Conservation (phyloP, 768 basidiomycete species). For the Coprinellus aureogranulatus region DNA sequence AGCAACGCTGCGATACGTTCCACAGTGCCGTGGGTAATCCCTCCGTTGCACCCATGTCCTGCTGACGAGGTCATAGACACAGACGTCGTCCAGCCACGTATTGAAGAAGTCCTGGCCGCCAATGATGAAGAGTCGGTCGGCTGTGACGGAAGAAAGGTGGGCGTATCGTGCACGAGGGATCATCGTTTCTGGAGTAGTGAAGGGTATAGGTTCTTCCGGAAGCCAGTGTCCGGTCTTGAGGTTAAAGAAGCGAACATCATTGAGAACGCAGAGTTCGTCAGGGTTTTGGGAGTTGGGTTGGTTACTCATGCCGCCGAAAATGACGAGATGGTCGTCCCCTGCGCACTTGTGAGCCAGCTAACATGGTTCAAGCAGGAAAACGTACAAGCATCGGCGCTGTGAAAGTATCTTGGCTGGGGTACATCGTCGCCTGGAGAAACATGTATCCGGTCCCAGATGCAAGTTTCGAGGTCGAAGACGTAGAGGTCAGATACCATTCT, state of each 20-base stretch:
- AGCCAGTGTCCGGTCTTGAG: constrained; percentile 71
- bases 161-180: constrained; percentile 89
- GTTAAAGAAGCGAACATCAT: constrained; percentile 90
- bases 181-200: constrained; percentile 42
- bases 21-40: constrained; percentile 89
- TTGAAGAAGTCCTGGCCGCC: constrained; percentile 95
- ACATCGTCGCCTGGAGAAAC: constrained; percentile 63
- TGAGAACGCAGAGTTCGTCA: constrained; percentile 86
- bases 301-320: constrained; percentile 96
- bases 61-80: constrained; percentile 76
- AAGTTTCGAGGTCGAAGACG: constrained; percentile 79
- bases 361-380: constrained; percentile 10
- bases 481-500: constrained; percentile 91
- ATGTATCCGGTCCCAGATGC: constrained; percentile 72
- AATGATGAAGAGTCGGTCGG: constrained; percentile 83
- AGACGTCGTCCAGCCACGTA: constrained; percentile 90
- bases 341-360: constrained; percentile 10
- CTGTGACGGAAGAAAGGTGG: constrained; percentile 85
- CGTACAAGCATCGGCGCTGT: constrained; percentile 83
- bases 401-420: constrained; percentile 90
- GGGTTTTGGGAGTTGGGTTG: constrained; percentile 64
- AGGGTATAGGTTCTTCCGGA: constrained; percentile 39
- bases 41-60: constrained; percentile 78
- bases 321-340: constrained; percentile 89
- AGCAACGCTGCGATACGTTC: constrained; percentile 92